Percentiles rank a stretch among this genome's conserved stretches.
Evolutionary conservation across 2,329 filamentous ascomycete genomes (phyloP).

Genomic region (Pyrenophora tritici-repentis): DNA sequence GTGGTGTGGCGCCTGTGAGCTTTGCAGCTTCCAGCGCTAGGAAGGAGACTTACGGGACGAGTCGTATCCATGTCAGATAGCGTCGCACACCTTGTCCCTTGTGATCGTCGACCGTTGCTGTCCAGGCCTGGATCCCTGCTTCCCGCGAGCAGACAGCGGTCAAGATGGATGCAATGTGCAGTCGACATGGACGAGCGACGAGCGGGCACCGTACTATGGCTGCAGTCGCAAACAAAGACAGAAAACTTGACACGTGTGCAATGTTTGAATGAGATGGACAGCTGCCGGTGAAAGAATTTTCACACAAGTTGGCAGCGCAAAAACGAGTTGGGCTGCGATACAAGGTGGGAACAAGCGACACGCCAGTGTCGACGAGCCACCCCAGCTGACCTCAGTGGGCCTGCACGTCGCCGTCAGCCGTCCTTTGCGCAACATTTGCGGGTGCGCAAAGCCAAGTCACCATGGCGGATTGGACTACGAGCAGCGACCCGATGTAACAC

Average conservation of each 20-base stretch:
- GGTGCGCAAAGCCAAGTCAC: conserved; percentile 9
- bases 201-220: not conserved
- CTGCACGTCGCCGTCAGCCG: conserved; percentile 39
- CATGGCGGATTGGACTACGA: conserved; percentile 14
- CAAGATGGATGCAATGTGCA: conserved; percentile 13
- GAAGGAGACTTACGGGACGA: conserved; percentile 35
- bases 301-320: not conserved
- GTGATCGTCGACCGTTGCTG: conserved; percentile 40
- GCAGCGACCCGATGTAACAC: conserved; percentile 27
- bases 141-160: conserved; percentile 31
- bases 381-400: conserved; percentile 35
- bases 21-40: conserved; percentile 22
- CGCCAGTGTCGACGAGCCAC: conserved; percentile 16
- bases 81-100: conserved; percentile 35
- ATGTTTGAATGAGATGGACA: not conserved
- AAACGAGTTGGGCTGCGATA: conserved; percentile 20
- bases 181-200: not conserved
- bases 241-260: conserved; percentile 2
- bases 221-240: conserved; percentile 13
- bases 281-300: conserved; percentile 5
- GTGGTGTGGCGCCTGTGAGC: conserved; percentile 16
- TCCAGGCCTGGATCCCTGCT: conserved; percentile 38
- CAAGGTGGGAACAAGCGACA: conserved; percentile 9
- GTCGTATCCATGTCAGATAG: conserved; percentile 39
- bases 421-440: conserved; percentile 23